These are phyloP conservation scores for Solanum piurae DNA, from an alignment of 257 asterid genomes.

Conservation along the genomic window DNA sequence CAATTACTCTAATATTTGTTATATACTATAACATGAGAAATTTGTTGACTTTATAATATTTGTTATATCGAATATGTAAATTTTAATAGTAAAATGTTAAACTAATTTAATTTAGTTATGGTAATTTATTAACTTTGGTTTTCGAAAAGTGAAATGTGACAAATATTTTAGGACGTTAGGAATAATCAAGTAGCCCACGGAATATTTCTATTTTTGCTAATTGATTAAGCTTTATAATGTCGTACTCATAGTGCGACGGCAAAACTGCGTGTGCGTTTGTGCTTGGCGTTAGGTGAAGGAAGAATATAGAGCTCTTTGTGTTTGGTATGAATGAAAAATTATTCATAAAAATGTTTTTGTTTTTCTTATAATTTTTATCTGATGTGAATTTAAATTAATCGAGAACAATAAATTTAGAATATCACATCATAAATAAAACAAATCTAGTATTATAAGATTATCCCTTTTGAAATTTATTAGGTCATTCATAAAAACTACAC, in stretches of 20 bases:
- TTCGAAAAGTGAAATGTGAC: neutral
- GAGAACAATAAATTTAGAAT: neutral
- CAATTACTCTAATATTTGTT: neutral
- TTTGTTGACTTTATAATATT: neutral
- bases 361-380: neutral
- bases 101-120: neutral
- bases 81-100: neutral
- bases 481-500: neutral
- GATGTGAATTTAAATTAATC: neutral
- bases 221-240: neutral
- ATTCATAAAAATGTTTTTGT: neutral
- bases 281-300: slow-evolving; percentile 7
- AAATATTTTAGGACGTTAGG: neutral
- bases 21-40: neutral
- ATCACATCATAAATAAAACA: neutral
- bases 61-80: neutral
- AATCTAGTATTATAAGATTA: neutral
- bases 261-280: slow-evolving; percentile 1
- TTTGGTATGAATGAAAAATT: neutral
- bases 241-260: neutral
- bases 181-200: neutral
- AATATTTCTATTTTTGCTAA: neutral
- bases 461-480: neutral
- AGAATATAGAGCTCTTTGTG: neutral
- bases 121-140: neutral